Base-by-base conservation (phyloP, 352 stramenopile species). In the Thraustochytrium sp. region DNA sequence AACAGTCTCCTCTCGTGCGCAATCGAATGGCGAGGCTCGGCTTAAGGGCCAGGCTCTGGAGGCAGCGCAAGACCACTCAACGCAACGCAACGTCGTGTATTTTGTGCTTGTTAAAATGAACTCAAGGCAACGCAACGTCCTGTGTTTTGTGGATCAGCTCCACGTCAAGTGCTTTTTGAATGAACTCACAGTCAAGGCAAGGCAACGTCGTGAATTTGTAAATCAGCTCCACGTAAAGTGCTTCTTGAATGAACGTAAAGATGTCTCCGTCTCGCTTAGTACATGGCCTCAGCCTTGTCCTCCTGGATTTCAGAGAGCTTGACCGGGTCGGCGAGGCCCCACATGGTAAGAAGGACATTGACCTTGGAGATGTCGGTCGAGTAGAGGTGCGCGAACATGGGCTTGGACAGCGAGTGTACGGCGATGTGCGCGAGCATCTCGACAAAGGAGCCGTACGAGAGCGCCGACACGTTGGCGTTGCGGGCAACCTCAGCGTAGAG, bases 341-440 rank as follows among this genome's bases (percentile, higher is more conserved):
- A 87, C 72, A 87, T 78, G 34, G 56, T 77, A 1, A 87, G 68
- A 61, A 87, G 46, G 3, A 87, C 85, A 31, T 82, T 51, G 23
- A 87, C 78, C 74, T 87, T 87, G 46, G 84, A 51, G 9, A 64
- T n/a, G n/a, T 85, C 29, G 5, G 80, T 87, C 16, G 65, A 65
- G 78, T 87, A 87, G 18, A 87, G 31, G 49, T 85, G 34, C 29
- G 64, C 63, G 54, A 87, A 87, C 48, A 65, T 86, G 29, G 51
- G 74, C 51, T 85, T 85, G 36, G 53, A 73, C 55, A 87, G 55
- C 13, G 68, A 59, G 42, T 82, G 51, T 2, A 87, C 38, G 9
- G 80, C 82, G 13, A 87, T 44, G 26, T 82, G 49, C 16, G 72
- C 77, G 3, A 87, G 51, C 9, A 82, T 76, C 65, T 87, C 83